Evolutionary conservation across 2,329 filamentous ascomycete species (phyloP), one percentile per base, ranked within the genome.

Genomic region (Hypoxylon sp.): DNA sequence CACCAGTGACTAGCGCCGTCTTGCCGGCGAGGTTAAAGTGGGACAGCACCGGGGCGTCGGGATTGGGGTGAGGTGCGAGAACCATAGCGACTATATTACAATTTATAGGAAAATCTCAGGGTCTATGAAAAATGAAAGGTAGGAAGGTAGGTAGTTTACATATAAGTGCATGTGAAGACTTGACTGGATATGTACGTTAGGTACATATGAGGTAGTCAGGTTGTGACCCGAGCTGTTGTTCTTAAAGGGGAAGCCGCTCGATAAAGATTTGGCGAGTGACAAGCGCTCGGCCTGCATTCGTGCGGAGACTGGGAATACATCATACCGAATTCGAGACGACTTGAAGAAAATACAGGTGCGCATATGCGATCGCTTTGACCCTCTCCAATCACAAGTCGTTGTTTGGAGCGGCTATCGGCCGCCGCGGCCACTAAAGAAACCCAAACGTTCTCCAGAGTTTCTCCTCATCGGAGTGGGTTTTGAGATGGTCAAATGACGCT

Each of bases 1-100:
- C 74, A n/a, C 76, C 75, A 2, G 77, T 76, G 5, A 78, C 73
- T 11, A 76, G 67, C 2, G 75, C 75, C 6, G 72, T 76, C 69
- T 74, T 78, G 62, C 74, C 77, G 39, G 53, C 65, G 29, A 78
- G 71, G 51, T 59, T 69, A 63, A 79, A 79, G 67, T 77, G 72
- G 37, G 72, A 73, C 4, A 79, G 74, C 54, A 79, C 78, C 3
- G 76, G 75, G 3, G 72, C 73, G 1, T 66, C 57, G 15, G 77
- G 75, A 46, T 78, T 77, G 19, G 76, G 74, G 32, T 78, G 76
- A 17, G 69, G 39, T 11, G 75, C 73, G 52, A 78, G 73, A 56
- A 77, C 75, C 75, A 78, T 78, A 11, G 37, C 57, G 53, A 27
- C 8, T 50, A 19, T 31, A 10, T 52, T 42, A 15, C 21, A 6